Evolutionary conservation across 768 basidiomycete species (phyloP).

Genomic region (Xerocomellus amylosporus): DNA sequence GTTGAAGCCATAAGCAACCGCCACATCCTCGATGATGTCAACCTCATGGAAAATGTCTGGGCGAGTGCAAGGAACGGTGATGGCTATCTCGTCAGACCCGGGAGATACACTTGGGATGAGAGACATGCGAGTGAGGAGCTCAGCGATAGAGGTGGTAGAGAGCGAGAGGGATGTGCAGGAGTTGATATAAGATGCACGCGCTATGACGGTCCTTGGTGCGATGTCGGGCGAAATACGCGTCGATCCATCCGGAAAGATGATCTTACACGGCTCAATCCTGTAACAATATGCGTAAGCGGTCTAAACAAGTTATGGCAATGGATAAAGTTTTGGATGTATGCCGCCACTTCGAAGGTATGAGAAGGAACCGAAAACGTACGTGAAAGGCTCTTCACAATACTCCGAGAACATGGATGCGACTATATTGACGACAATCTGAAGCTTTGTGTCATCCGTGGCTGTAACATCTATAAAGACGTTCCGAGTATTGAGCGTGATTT

Average conservation of each 20-base stretch:
- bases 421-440: constrained; percentile 93
- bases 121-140: constrained; percentile 82
- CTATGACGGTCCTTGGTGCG: constrained; percentile 63
- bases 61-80: constrained; percentile 88
- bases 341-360: neutral
- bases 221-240: constrained; percentile 79
- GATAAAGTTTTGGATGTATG: neutral
- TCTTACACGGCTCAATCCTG: constrained; percentile 91
- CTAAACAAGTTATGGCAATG: neutral
- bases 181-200: constrained; percentile 90
- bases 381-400: constrained; percentile 88
- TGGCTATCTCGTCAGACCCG: constrained; percentile 62
- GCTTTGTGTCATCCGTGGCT: constrained; percentile 94
- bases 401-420: constrained; percentile 98
- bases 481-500: constrained; percentile 89
- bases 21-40: constrained; percentile 97
- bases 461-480: constrained; percentile 98
- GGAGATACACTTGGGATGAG: constrained; percentile 50
- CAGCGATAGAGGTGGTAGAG: constrained; percentile 58
- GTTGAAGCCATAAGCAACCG: constrained; percentile 98
- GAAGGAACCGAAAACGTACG: constrained; percentile 49
- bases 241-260: constrained; percentile 76
- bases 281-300: neutral
- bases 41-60: constrained; percentile 98
- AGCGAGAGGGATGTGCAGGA: constrained; percentile 88